Conservation (phyloP, 768 basidiomycete species). For the Psilocybe azurescens region DNA sequence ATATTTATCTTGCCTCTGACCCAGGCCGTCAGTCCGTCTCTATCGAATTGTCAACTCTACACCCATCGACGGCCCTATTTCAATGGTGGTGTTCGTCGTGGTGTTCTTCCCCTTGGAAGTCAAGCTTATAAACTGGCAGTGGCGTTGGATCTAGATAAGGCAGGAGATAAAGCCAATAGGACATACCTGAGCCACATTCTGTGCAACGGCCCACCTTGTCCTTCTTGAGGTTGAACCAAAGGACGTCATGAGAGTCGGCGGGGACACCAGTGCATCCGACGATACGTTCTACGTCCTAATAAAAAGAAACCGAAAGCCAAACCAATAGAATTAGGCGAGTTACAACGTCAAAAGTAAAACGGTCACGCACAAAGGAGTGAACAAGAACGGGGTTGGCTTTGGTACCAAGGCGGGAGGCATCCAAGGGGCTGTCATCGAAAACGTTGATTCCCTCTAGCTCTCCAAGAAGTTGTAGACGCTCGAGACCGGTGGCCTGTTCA, state of each 20-base stretch:
- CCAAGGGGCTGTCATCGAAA: slow-evolving; percentile 88
- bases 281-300: slow-evolving; percentile 79
- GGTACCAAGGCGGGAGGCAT: slow-evolving; percentile 87
- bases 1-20: slow-evolving; percentile 26
- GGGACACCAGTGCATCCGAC: slow-evolving; percentile 96
- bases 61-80: slow-evolving; percentile 5
- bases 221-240: slow-evolving; percentile 77
- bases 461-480: slow-evolving; percentile 92
- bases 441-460: slow-evolving; percentile 87
- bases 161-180: background rate
- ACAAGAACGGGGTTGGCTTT: slow-evolving; percentile 87
- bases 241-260: slow-evolving; percentile 92
- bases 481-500: slow-evolving; percentile 94
- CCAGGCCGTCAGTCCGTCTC: slow-evolving; percentile 16
- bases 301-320: slow-evolving; percentile 8
- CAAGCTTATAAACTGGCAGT: slow-evolving; percentile 69
- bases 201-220: slow-evolving; percentile 81
- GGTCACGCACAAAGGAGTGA: slow-evolving; percentile 74
- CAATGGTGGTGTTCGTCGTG: slow-evolving; percentile 54
- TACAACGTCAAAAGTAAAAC: background rate
- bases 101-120: slow-evolving; percentile 68
- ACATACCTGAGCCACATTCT: slow-evolving; percentile 92
- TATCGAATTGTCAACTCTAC: slow-evolving; percentile 13
- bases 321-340: slow-evolving; percentile 3
- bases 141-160: background rate